Evolutionary conservation across 495 filamentous ascomycete species (phyloP), one percentile per base, ranked within the genome.

Genomic region (Sphaerosporella brunnea): DNA sequence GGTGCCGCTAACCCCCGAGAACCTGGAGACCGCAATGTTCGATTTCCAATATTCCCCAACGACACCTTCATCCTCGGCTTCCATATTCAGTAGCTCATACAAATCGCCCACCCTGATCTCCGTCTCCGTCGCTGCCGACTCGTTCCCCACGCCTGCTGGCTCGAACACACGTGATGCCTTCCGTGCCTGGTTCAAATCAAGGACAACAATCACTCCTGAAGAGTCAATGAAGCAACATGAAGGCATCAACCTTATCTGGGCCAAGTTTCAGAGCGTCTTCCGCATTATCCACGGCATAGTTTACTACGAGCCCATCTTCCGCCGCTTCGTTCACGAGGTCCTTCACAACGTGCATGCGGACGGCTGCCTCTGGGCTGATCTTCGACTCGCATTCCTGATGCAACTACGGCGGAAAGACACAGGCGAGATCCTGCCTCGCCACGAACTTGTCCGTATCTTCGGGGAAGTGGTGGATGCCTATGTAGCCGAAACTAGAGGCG

Each of bases 261-360:
- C 66, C 13, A 83, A 84, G 60, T 93, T 93, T 61, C 66, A 62
- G 9, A 70, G 69, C 24, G 76, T 74, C 38, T 90, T 93, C 62
- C 64, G 65, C 0, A 68, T 85, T 1, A 66, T 93, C 23, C 70
- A 72, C 21, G 78, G 75, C 4, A 71, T 95, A 21, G 63, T 93
- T 15, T 80, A 74, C 64, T 93, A 95, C 63, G 90, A 96, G 62
- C 87, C 90, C 0, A 84, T 97, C 45, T 87, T 84, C 65, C 77
- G 84, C 20, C 66, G 67, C 21, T 88, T 82, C 54, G 63, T 59
- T 24, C 48, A 68, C 11, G 69, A 72, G 2, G 64, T 94, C 52
- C 71, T 90, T 52, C 64, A 66, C 11, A 66, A 80, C 19, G 62
- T 95, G 4, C 65, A 74, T 5, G 74, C 72, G 1, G 88, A 97